phyloP scores from a whole-genome alignment of 768 basidiomycete genomes.

The Cubamyces sp. region DNA sequence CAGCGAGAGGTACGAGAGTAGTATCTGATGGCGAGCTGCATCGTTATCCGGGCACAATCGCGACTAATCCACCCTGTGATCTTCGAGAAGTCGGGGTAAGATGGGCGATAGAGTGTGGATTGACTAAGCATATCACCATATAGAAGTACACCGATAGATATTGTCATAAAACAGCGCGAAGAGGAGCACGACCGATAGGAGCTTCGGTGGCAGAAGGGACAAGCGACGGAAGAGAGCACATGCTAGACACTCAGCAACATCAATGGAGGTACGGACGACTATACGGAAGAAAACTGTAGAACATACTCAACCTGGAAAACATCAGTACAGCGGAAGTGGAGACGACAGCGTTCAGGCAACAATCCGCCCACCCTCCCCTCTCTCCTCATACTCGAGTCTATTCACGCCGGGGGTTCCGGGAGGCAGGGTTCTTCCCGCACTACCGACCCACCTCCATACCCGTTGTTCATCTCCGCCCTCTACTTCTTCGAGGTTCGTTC shows the following conservation, averaged over 20 bases:
- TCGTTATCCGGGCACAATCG: constrained; percentile 5
- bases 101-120: constrained; percentile 10
- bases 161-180: constrained; percentile 17
- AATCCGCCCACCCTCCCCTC: constrained; percentile 18
- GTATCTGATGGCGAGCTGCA: background rate
- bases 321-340: background rate
- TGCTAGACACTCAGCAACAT: constrained; percentile 11
- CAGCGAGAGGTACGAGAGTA: background rate
- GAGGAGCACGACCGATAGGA: background rate
- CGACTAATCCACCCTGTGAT: background rate
- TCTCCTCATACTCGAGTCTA: constrained; percentile 15
- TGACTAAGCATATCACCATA: background rate
- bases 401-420: constrained; percentile 24
- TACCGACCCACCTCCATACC: constrained; percentile 93
- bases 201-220: constrained; percentile 2
- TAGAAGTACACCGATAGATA: constrained; percentile 20
- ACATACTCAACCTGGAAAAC: constrained; percentile 5
- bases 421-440: constrained; percentile 33
- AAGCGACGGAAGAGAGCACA: constrained; percentile 15
- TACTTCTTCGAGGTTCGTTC: constrained; percentile 82
- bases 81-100: background rate
- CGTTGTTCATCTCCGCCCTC: constrained; percentile 85
- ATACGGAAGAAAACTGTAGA: background rate
- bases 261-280: constrained; percentile 8
- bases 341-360: constrained; percentile 19